Evolutionary conservation across 495 filamentous ascomycete genomes (phyloP).

Genomic region (Penicillium robsamsonii): DNA sequence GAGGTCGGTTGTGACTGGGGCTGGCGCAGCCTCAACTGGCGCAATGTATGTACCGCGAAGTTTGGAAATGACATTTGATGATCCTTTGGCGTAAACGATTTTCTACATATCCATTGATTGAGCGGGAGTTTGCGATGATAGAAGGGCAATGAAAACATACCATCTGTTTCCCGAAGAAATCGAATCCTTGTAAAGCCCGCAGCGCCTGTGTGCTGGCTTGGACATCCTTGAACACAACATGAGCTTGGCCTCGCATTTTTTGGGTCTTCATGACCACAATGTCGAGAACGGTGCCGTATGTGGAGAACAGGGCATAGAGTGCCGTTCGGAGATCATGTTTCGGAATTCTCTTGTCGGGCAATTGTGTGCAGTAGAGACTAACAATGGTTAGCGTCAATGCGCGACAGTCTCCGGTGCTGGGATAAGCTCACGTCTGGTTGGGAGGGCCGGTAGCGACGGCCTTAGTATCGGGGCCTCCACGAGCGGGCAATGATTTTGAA

Average conservation of each 20-base stretch:
- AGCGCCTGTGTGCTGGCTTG: conserved; percentile 87
- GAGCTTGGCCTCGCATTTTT: conserved; percentile 94
- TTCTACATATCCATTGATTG: conserved; percentile 49
- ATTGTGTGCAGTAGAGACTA: conserved; percentile 83
- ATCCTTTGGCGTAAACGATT: conserved; percentile 84
- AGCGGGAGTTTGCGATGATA: background rate
- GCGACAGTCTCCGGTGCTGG: conserved; percentile 13
- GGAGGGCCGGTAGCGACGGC: conserved; percentile 42
- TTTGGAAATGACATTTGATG: conserved; percentile 81
- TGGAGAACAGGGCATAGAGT: conserved; percentile 90
- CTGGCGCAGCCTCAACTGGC: conserved; percentile 51
- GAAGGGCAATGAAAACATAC: conserved; percentile 47
- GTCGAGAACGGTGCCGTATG: conserved; percentile 89
- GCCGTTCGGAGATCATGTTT: conserved; percentile 80
- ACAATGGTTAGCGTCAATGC: conserved; percentile 29
- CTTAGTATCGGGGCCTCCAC: conserved; percentile 40
- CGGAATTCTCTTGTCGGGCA: conserved; percentile 72
- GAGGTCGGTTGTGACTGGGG: conserved; percentile 65
- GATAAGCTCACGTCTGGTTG: conserved; percentile 67
- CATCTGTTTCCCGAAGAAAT: conserved; percentile 84
- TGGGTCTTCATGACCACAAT: conserved; percentile 84
- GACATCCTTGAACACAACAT: conserved; percentile 85
- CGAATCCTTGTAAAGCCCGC: conserved; percentile 79
- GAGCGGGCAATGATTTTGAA: conserved; percentile 36
- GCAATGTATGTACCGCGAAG: conserved; percentile 84